Evolutionary conservation across 108 stramenopile genomes (phyloP).

Genomic region (Thalassiosira profunda): DNA sequence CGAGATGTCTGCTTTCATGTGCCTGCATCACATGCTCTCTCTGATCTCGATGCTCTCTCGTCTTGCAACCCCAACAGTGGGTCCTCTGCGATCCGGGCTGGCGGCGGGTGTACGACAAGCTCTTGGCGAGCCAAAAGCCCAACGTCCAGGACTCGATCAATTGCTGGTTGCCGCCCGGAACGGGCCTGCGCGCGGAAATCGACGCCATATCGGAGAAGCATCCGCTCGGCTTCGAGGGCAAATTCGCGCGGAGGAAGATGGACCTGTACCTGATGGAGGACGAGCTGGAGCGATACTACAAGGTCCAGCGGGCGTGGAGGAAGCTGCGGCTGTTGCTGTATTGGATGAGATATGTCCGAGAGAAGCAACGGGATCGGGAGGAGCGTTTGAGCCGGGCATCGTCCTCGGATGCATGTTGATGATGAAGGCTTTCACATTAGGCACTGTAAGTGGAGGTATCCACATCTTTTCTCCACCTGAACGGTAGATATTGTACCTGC

Average conservation of each 20-base stretch:
- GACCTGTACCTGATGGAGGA: neutral
- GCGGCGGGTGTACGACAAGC: slow-evolving; percentile 67
- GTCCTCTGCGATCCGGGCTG: slow-evolving; percentile 78
- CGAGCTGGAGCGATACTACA: neutral
- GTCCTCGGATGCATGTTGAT: no score
- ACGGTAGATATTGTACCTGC: no score
- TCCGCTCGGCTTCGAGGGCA: slow-evolving; percentile 57
- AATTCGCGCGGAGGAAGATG: neutral
- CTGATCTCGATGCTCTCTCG: no score
- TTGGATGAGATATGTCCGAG: neutral
- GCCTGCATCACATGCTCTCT: no score
- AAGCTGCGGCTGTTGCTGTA: neutral
- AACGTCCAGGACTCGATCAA: slow-evolving; percentile 57
- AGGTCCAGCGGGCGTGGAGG: neutral
- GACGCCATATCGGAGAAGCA: slow-evolving; percentile 56
- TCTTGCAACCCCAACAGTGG: no score
- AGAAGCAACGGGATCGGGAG: no score
- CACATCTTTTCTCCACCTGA: no score
- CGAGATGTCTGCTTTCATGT: no score
- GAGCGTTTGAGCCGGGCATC: no score
- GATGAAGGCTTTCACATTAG: no score
- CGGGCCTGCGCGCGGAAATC: slow-evolving; percentile 63
- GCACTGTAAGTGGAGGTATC: no score
- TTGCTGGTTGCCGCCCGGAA: slow-evolving; percentile 62
- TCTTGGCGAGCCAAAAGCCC: slow-evolving; percentile 47